Evolutionary conservation across 257 asterid species (phyloP).

Genomic region (Primulina eburnea): DNA sequence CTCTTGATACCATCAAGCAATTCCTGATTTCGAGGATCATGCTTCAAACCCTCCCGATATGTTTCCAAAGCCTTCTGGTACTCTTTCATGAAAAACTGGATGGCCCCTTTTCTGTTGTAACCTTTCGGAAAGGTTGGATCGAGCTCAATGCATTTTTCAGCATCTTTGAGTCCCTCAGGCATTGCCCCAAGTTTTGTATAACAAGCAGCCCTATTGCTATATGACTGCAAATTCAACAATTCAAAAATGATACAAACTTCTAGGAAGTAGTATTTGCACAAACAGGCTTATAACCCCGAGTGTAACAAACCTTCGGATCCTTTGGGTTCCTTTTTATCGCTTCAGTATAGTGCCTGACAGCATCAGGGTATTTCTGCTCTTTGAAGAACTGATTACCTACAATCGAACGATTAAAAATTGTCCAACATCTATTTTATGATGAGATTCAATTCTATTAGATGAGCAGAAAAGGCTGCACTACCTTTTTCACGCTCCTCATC

Average conservation of each 20-base stretch:
- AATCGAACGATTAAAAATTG: neutral
- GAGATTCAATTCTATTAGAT: neutral
- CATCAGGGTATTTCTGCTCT: conserved; percentile 91
- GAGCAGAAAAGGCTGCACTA: conserved; percentile 10
- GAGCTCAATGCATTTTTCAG: conserved; percentile 89
- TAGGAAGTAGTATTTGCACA: neutral
- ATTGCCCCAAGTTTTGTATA: conserved; percentile 87
- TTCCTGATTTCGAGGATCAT: conserved; percentile 71
- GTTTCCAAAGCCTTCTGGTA: conserved; percentile 85
- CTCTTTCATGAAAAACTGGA: conserved; percentile 91
- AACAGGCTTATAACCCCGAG: neutral
- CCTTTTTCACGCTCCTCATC: conserved; percentile 99
- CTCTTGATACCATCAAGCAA: conserved; percentile 81
- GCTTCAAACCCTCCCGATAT: conserved; percentile 85
- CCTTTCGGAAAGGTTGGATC: conserved; percentile 84
- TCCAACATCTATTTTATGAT: neutral
- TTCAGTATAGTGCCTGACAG: conserved; percentile 77
- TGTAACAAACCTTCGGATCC: conserved; percentile 54
- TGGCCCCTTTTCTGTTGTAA: conserved; percentile 82
- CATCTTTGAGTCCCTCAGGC: conserved; percentile 93
- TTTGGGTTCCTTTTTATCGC: conserved; percentile 77
- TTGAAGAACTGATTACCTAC: conserved; percentile 77
- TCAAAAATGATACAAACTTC: neutral
- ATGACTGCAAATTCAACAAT: conserved; percentile 48
- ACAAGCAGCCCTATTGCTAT: conserved; percentile 91